These are phyloP conservation scores for Suhomyces sp. DNA, from an alignment of 805 yeast species.

Conservation along the genomic window DNA sequence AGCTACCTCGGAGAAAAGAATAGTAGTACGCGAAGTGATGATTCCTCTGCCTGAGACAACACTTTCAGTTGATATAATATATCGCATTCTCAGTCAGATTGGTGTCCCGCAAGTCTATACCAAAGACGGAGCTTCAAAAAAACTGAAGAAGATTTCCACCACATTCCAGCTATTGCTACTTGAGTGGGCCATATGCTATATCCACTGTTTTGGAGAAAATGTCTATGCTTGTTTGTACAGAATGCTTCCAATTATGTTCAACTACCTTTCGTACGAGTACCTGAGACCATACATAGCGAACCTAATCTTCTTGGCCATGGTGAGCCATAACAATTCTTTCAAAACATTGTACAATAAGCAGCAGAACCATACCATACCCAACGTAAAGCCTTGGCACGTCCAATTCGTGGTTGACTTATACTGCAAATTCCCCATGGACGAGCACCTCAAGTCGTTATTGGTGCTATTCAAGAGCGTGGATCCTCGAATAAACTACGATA, in stretches of 20 bases:
- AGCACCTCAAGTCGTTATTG: conserved; percentile 21
- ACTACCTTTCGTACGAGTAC: conserved; percentile 12
- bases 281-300: conserved; percentile 12
- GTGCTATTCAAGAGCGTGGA: conserved; percentile 18
- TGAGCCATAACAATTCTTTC: conserved; percentile 1
- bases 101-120: conserved; percentile 10
- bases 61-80: conserved; percentile 3
- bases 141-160: conserved; percentile 5
- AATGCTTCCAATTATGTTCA: conserved; percentile 10
- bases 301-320: conserved; percentile 8
- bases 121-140: conserved; percentile 3
- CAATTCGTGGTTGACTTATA: conserved; percentile 26
- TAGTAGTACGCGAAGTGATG: conserved; percentile 1
- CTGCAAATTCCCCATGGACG: conserved; percentile 31
- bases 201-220: conserved; percentile 8
- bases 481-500: conserved; percentile 17
- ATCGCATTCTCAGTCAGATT: conserved; percentile 9
- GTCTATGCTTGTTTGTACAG: conserved; percentile 1
- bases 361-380: background rate
- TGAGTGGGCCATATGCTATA: conserved; percentile 11
- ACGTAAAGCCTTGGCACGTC: conserved; percentile 27
- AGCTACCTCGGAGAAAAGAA: conserved; percentile 1
- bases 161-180: conserved; percentile 7
- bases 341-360: conserved; percentile 7
- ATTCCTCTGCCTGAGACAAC: conserved; percentile 1